Evolutionary conservation across 2,329 filamentous ascomycete species (phyloP), one percentile per base, ranked within the genome.

Genomic region (Ilyonectria sp.): DNA sequence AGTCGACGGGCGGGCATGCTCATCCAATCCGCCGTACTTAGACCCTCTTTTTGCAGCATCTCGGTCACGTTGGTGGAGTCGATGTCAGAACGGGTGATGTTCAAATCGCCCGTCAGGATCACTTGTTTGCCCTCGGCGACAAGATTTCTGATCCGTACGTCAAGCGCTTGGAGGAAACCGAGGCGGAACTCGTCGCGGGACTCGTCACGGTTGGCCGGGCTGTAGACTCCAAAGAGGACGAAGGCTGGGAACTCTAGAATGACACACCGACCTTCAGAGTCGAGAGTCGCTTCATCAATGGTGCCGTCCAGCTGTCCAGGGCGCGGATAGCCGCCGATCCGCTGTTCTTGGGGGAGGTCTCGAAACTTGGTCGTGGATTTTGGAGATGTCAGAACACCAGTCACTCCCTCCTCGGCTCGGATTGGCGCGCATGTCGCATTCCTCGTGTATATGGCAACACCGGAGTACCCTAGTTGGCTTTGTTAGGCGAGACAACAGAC

Each of bases 161-260:
- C 94, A 6, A 99, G 85, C 3, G 93, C 91, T 69, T 91, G 89
- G 46, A 97, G 86, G 77, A 97, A 99, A 23, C 88, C 91, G 61
- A 92, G 85, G 15, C 95, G 91, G 76, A 97, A 99, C 69, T 93
- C 90, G 73, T 95, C 92, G 29, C 96, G 89, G 3, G 90, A 89
- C 68, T 96, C 94, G 74, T 97, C 95, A 65, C 94, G 91, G 75
- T 93, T 94, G 23, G 95, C 96, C 11, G 96, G 96, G 74, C 93
- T 94, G 81, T 99, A 98, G 2, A 97, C 92, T 4, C 95, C 96
- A 57, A 99, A 89, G 17, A 99, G 87, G 5, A 99, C 94, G 78
- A 99, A 98, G 3, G 94, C 95, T 0, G 94, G 94, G 73, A 99
- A 98, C 77, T 98, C 96, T 4, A 99, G 86, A 49, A 97, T 86